Conservation (phyloP, 257 asterid genomes). For the Plantago ovata region DNA sequence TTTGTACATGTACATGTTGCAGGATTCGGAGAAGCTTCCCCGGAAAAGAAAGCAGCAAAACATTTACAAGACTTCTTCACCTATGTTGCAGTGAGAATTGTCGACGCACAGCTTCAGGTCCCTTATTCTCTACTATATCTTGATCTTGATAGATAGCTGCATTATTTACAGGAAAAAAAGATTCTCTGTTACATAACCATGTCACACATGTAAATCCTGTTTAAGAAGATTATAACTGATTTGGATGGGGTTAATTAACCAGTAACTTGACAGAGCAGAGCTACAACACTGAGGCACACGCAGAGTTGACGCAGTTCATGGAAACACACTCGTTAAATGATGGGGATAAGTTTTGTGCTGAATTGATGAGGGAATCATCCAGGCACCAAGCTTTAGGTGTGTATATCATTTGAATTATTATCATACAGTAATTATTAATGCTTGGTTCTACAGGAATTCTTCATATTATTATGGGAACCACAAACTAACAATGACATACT, state of each 20-base stretch:
- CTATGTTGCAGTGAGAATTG: constrained; percentile 64
- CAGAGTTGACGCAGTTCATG: constrained; percentile 62
- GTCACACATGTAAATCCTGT: too few relatives aligned
- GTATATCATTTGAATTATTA: neutral
- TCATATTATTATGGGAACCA: neutral
- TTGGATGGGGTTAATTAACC: constrained; percentile 14
- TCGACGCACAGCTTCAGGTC: constrained; percentile 77
- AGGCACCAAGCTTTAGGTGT: constrained; percentile 62
- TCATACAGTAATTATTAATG: neutral
- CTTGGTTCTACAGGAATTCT: neutral
- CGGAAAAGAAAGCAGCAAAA: constrained; percentile 75
- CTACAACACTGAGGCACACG: constrained; percentile 74
- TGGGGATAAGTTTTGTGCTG: constrained; percentile 79
- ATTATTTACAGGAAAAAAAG: neutral
- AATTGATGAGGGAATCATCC: constrained; percentile 75
- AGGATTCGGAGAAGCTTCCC: constrained; percentile 92
- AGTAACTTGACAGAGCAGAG: constrained; percentile 50
- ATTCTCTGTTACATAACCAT: neutral
- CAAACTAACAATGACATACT: neutral
- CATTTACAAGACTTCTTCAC: constrained; percentile 86
- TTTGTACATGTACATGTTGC: constrained; percentile 1
- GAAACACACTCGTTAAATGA: constrained; percentile 55
- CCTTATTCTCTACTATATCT: neutral
- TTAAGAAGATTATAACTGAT: too few relatives aligned
- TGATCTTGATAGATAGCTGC: neutral